These are phyloP conservation scores for Papiliotrema flavescens DNA, from an alignment of 1,284 basidiomycete species.

Conservation along the genomic window DNA sequence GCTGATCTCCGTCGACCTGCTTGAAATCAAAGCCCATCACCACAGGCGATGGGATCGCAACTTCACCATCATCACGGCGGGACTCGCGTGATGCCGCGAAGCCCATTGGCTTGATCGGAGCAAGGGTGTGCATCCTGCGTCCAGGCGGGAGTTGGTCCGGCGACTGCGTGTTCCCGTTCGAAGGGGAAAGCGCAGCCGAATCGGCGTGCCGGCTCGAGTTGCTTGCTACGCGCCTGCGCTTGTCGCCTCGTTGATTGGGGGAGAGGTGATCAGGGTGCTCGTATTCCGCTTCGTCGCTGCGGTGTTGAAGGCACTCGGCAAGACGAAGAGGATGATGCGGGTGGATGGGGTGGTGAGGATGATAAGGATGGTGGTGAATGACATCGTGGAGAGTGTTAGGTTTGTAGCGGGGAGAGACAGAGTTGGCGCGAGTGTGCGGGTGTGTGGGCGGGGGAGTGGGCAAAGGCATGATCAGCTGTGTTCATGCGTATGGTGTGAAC, in stretches of 20 bases:
- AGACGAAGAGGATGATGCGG: too few species aligned
- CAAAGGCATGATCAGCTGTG: constrained; percentile 2
- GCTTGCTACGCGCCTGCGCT: constrained; percentile 14
- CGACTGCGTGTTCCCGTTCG: not conserved
- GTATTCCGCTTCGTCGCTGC: constrained; percentile 6
- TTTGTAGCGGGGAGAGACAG: not conserved
- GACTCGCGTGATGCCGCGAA: constrained; percentile 39
- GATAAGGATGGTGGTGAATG: not conserved
- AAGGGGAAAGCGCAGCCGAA: not conserved
- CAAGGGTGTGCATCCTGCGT: constrained; percentile 10
- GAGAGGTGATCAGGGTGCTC: constrained; percentile 4
- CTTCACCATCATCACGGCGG: constrained; percentile 29
- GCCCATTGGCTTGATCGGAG: constrained; percentile 42
- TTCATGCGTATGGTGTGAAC: not conserved
- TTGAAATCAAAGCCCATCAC: constrained; percentile 48
- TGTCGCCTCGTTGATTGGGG: constrained; percentile 16
- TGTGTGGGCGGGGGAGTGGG: constrained; percentile 16
- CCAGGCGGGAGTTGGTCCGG: not conserved
- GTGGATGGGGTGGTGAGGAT: not conserved
- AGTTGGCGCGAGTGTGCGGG: constrained; percentile 12
- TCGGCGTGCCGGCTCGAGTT: not conserved
- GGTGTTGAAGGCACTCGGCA: too few species aligned
- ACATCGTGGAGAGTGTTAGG: not conserved
- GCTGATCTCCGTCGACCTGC: constrained; percentile 39
- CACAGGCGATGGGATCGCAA: constrained; percentile 38